Evolutionary conservation across 2,329 filamentous ascomycete genomes (phyloP).

Genomic region (Xylaria sp.): DNA sequence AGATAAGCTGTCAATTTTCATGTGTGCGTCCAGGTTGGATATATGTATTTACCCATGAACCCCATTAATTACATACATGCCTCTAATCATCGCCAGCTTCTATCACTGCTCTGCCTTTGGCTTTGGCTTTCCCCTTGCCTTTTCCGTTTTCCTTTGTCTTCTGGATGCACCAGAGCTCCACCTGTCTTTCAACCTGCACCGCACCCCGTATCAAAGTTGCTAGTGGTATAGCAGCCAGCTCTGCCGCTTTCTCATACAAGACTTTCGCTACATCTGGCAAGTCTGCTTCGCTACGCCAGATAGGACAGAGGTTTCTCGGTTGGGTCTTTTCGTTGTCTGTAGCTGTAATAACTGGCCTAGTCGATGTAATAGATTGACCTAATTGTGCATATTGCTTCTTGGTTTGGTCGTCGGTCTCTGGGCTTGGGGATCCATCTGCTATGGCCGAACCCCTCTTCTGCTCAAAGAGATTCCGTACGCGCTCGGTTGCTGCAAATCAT

Average conservation of each 20-base stretch:
- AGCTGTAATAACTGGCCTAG: constrained; percentile 35
- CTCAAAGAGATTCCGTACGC: constrained; percentile 42
- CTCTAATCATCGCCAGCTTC: constrained; percentile 5
- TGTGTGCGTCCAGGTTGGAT: neutral
- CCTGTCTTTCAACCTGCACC: constrained; percentile 50
- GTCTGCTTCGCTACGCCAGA: constrained; percentile 53
- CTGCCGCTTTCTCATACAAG: constrained; percentile 57
- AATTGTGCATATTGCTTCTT: constrained; percentile 39
- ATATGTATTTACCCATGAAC: neutral
- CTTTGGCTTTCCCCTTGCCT: constrained; percentile 36
- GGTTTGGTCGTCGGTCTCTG: constrained; percentile 21
- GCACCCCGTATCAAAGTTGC: constrained; percentile 51
- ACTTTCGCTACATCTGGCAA: constrained; percentile 53
- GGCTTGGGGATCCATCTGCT: neutral
- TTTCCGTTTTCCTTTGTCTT: constrained; percentile 42
- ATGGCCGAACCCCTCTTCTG: constrained; percentile 32
- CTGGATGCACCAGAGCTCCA: constrained; percentile 49
- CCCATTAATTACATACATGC: neutral
- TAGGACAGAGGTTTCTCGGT: constrained; percentile 47
- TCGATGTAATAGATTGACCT: constrained; percentile 33
- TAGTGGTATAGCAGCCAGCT: constrained; percentile 51
- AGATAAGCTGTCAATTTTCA: constrained; percentile 19
- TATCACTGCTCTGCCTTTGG: constrained; percentile 38
- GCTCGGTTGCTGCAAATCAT: constrained; percentile 38
- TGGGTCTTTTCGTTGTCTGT: constrained; percentile 37